phyloP scores from a whole-genome alignment of 2,329 filamentous ascomycete genomes.

The Colletotrichum godetiae region DNA sequence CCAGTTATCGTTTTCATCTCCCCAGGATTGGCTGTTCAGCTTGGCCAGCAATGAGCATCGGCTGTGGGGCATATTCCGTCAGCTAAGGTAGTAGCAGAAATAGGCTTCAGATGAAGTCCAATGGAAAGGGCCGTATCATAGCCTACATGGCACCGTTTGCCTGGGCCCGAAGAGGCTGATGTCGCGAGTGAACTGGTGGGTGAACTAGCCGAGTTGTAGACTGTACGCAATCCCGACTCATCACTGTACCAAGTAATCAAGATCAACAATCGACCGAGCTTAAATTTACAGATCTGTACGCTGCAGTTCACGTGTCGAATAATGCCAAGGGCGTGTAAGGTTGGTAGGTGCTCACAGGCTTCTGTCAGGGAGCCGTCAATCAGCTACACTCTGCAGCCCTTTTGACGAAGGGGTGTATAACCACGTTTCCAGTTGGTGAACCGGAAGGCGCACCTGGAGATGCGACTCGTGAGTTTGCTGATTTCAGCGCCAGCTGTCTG shows the following conservation, averaged over 20 bases:
- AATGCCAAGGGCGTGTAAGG: neutral
- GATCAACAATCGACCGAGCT: neutral
- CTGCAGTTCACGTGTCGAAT: neutral
- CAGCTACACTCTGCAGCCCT: neutral
- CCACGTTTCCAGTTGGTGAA: neutral
- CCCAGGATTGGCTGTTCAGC: neutral
- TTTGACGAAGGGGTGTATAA: neutral
- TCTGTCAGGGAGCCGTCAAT: neutral
- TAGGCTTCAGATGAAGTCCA: neutral
- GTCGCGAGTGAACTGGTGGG: neutral
- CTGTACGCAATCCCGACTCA: neutral
- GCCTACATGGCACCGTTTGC: neutral
- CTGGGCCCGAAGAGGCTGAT: neutral
- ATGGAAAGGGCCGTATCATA: neutral
- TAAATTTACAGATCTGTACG: neutral
- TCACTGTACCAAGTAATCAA: neutral
- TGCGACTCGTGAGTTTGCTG: neutral
- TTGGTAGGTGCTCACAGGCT: neutral
- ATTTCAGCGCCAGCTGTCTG: neutral
- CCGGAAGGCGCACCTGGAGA: neutral
- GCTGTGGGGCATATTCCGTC: neutral
- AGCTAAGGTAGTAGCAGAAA: neutral
- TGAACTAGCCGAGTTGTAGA: neutral
- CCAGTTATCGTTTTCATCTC: neutral
- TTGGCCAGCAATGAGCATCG: neutral